Conservation (phyloP, 2,329 filamentous ascomycete genomes). For the Leptoxyphium fumago region DNA sequence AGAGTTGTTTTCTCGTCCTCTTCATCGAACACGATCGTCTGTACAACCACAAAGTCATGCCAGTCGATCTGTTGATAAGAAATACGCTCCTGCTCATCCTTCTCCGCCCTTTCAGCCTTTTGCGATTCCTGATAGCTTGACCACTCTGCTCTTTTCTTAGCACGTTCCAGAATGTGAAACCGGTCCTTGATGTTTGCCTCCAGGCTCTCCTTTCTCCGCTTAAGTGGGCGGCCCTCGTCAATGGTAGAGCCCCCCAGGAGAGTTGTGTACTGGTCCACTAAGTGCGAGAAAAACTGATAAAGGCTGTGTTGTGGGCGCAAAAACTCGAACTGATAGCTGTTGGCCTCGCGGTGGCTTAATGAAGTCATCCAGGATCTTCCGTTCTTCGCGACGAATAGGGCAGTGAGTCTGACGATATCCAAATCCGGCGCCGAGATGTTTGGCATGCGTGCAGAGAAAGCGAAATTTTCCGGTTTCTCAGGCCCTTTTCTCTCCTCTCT, state of each 20-base stretch:
- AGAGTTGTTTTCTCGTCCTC: conserved; percentile 74
- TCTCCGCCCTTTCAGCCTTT: conserved; percentile 77
- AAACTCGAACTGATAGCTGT: conserved; percentile 94
- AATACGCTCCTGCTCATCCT: conserved; percentile 64
- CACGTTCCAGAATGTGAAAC: conserved; percentile 63
- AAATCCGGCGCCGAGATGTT: conserved; percentile 93
- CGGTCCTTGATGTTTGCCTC: conserved; percentile 64
- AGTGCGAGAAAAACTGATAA: conserved; percentile 84
- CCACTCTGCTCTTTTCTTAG: conserved; percentile 78
- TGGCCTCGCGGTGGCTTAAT: conserved; percentile 72
- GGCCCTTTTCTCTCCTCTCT: conserved; percentile 60
- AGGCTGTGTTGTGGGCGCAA: conserved; percentile 88
- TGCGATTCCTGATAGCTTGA: conserved; percentile 70
- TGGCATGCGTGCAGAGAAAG: conserved; percentile 92
- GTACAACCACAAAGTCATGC: conserved; percentile 93
- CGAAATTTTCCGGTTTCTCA: conserved; percentile 69
- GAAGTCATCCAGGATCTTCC: conserved; percentile 84
- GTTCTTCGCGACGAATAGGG: conserved; percentile 83
- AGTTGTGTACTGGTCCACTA: conserved; percentile 86
- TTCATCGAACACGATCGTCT: conserved; percentile 85
- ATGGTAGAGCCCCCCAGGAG: conserved; percentile 54
- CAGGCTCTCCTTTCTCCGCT: conserved; percentile 58
- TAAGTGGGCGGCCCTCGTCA: conserved; percentile 55
- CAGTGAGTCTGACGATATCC: conserved; percentile 58
- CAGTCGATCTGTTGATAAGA: conserved; percentile 83